Evolutionary conservation across 2,329 filamentous ascomycete species (phyloP).

Genomic region (Claviceps paspali): DNA sequence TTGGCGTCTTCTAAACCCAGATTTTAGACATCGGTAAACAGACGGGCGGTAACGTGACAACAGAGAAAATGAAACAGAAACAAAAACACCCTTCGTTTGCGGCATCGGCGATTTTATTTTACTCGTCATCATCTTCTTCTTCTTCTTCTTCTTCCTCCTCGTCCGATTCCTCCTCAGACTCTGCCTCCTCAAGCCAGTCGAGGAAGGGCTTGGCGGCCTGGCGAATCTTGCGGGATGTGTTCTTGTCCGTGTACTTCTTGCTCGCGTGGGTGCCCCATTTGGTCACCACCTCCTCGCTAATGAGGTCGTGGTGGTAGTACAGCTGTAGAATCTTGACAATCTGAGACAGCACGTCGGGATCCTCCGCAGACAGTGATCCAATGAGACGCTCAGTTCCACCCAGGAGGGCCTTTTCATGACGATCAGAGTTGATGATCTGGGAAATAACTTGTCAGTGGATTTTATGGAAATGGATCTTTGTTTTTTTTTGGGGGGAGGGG

Average conservation of each 20-base stretch:
- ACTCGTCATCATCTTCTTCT: conserved; percentile 16
- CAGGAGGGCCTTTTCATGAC: conserved; percentile 88
- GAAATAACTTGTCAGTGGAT: background rate
- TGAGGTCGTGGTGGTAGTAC: conserved; percentile 81
- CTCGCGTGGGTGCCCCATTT: conserved; percentile 90
- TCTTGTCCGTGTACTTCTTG: conserved; percentile 92
- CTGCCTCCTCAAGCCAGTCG: conserved; percentile 80
- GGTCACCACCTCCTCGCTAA: conserved; percentile 76
- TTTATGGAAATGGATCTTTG: background rate
- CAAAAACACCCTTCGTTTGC: too few relatives aligned
- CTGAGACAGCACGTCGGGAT: conserved; percentile 59
- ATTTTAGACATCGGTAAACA: too few relatives aligned
- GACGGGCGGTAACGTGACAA: too few relatives aligned
- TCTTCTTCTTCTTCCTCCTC: background rate
- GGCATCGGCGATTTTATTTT: too few relatives aligned
- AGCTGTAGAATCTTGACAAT: conserved; percentile 78
- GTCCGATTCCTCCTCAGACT: conserved; percentile 45
- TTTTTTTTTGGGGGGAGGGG: too few relatives aligned
- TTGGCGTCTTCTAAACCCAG: too few relatives aligned
- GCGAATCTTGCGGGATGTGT: conserved; percentile 86
- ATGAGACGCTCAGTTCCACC: conserved; percentile 92
- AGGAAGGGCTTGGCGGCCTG: conserved; percentile 90
- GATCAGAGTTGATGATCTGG: conserved; percentile 57
- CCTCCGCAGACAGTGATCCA: conserved; percentile 52
- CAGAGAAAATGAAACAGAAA: too few relatives aligned